Conservation (phyloP, 768 basidiomycete genomes). For the Serendipita sp. region DNA sequence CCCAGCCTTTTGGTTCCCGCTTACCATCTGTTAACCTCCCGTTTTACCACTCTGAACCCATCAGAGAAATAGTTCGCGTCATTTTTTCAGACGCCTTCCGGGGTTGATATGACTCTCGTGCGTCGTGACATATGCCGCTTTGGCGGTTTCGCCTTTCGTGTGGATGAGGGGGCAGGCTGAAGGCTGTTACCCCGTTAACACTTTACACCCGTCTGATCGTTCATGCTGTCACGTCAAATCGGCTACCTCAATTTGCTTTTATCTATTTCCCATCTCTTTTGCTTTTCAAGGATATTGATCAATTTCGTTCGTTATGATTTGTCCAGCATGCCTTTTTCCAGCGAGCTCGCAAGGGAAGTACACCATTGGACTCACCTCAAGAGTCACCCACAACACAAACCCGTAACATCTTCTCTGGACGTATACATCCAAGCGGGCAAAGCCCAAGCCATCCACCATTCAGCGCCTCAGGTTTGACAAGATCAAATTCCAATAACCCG, state of each 20-base stretch:
- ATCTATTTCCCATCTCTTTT: not conserved
- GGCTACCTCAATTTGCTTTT: too few species aligned
- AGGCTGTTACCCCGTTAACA: too few species aligned
- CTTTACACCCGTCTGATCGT: not conserved
- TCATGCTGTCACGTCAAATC: not conserved
- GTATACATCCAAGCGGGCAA: not conserved
- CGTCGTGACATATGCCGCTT: not conserved
- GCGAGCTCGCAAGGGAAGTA: too few species aligned
- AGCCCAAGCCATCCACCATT: not conserved
- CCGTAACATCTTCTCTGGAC: not conserved
- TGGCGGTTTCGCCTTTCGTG: not conserved
- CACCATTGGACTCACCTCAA: not conserved
- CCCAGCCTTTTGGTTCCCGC: not conserved
- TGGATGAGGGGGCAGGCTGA: too few species aligned
- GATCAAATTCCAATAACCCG: not conserved
- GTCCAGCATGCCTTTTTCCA: too few species aligned
- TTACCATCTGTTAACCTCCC: constrained; percentile 1
- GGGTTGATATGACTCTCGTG: not conserved
- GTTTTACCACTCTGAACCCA: not conserved
- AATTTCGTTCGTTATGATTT: not conserved
- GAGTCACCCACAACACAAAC: not conserved
- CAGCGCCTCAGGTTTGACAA: too few species aligned
- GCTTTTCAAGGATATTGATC: not conserved
- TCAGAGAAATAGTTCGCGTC: too few species aligned
- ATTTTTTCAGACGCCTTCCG: not conserved